Conservation (phyloP, 2,329 filamentous ascomycete species). For the Samsoniella hepiali region DNA sequence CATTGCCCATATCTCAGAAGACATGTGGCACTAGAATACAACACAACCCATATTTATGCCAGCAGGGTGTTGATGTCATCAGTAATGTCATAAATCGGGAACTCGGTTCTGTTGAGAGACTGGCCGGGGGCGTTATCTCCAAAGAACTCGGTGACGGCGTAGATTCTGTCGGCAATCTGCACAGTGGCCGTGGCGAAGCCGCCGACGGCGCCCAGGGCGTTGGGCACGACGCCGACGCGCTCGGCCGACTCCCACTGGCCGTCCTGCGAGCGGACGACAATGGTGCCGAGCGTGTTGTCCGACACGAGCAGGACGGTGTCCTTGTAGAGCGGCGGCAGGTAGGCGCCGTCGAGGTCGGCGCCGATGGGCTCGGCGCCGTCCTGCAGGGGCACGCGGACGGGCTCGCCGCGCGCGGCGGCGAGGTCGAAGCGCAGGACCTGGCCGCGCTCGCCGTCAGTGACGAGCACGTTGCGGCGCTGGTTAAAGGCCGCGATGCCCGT, state of each 20-base stretch:
- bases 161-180: constrained; percentile 17
- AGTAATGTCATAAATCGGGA: constrained; percentile 7
- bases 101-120: not conserved
- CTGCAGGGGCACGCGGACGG: not conserved
- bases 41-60: not conserved
- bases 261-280: constrained; percentile 36
- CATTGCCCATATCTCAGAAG: no score
- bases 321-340: constrained; percentile 32
- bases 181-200: constrained; percentile 21
- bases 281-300: constrained; percentile 30
- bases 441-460: constrained; percentile 31
- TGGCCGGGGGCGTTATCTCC: not conserved
- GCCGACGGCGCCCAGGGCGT: constrained; percentile 17
- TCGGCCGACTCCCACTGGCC: constrained; percentile 34
- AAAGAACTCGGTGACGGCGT: not conserved
- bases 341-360: constrained; percentile 29
- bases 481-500: constrained; percentile 1
- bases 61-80: not conserved
- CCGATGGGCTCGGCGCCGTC: not conserved
- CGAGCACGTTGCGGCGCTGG: constrained; percentile 28
- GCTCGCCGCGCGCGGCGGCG: not conserved
- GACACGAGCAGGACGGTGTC: constrained; percentile 35
- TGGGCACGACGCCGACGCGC: constrained; percentile 33
- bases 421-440: constrained; percentile 36
- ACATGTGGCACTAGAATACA: not conserved